phyloP scores from a whole-genome alignment of 2,329 filamentous ascomycete genomes.

The Apiospora pterosperma region DNA sequence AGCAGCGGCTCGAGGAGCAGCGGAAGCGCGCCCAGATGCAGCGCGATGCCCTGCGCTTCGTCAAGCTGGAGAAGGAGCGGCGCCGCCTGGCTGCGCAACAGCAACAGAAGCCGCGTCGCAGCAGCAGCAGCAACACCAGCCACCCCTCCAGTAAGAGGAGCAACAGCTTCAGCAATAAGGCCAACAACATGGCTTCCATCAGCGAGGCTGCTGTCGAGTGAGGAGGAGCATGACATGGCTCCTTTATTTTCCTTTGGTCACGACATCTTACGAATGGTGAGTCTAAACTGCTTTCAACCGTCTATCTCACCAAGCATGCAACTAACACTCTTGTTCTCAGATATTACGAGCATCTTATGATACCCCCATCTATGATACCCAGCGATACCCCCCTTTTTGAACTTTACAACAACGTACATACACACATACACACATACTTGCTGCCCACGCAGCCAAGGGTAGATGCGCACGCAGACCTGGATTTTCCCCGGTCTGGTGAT shows the following conservation, averaged over 20 bases:
- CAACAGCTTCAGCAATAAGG: slow-evolving; percentile 43
- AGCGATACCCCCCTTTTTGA: slow-evolving; percentile 1
- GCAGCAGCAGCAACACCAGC: slow-evolving; percentile 20
- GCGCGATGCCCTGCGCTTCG: slow-evolving; percentile 48
- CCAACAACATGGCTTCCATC: slow-evolving; percentile 55
- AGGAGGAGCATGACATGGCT: background rate
- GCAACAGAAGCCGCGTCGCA: slow-evolving; percentile 29
- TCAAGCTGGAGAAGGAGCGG: slow-evolving; percentile 53
- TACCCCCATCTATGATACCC: slow-evolving; percentile 5
- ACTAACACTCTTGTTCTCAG: background rate
- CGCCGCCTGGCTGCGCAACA: slow-evolving; percentile 38
- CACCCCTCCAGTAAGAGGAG: slow-evolving; percentile 18
- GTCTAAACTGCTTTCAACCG: slow-evolving; percentile 2
- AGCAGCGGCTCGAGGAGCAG: slow-evolving; percentile 47
- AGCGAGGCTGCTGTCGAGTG: slow-evolving; percentile 44
- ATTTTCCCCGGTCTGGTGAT: background rate
- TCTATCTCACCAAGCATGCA: background rate
- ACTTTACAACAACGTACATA: background rate
- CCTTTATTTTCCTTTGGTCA: slow-evolving; percentile 18
- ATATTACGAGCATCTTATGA: slow-evolving; percentile 1
- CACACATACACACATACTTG: background rate
- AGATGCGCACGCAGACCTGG: background rate
- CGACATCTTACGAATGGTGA: slow-evolving; percentile 23
- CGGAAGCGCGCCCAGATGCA: slow-evolving; percentile 48
- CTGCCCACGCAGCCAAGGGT: background rate